Evolutionary conservation across 2,329 filamentous ascomycete species (phyloP).

Genomic region (Aschersonia sp.): DNA sequence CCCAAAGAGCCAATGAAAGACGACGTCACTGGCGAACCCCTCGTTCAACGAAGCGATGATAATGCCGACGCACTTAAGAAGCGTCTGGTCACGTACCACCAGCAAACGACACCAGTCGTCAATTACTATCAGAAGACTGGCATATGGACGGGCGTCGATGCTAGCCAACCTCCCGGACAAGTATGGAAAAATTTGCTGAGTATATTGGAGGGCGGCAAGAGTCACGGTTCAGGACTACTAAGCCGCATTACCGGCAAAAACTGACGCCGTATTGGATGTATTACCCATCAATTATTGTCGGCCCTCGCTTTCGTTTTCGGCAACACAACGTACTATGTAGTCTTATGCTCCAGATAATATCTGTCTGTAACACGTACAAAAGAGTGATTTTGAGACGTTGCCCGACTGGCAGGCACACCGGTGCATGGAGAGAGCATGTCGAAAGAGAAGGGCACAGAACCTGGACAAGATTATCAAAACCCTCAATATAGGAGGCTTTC

Average conservation of each 20-base stretch:
- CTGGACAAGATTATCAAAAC: too few species aligned
- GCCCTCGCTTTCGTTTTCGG: neutral
- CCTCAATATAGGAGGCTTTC: too few species aligned
- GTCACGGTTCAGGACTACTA: slow-evolving; percentile 24
- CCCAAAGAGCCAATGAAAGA: slow-evolving; percentile 90
- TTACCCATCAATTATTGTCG: neutral
- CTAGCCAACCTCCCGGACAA: slow-evolving; percentile 85
- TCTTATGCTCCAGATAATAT: slow-evolving; percentile 3
- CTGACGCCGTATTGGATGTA: slow-evolving; percentile 4
- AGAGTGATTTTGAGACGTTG: neutral
- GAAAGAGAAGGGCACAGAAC: too few species aligned
- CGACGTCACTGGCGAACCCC: slow-evolving; percentile 88
- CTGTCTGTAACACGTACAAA: slow-evolving; percentile 6
- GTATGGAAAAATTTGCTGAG: slow-evolving; percentile 89
- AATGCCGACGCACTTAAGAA: slow-evolving; percentile 94
- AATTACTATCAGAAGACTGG: slow-evolving; percentile 94
- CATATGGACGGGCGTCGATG: slow-evolving; percentile 93
- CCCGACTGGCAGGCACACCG: too few species aligned
- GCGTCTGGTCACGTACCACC: slow-evolving; percentile 83
- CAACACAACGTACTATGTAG: slow-evolving; percentile 1
- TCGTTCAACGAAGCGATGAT: slow-evolving; percentile 93
- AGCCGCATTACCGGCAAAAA: slow-evolving; percentile 17
- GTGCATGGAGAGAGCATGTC: too few species aligned
- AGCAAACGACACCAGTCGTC: slow-evolving; percentile 84
- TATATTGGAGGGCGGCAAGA: slow-evolving; percentile 52